Evolutionary conservation across 2,329 filamentous ascomycete genomes (phyloP), one percentile per base, ranked within the genome.

Genomic region (Cladosporium phlei): DNA sequence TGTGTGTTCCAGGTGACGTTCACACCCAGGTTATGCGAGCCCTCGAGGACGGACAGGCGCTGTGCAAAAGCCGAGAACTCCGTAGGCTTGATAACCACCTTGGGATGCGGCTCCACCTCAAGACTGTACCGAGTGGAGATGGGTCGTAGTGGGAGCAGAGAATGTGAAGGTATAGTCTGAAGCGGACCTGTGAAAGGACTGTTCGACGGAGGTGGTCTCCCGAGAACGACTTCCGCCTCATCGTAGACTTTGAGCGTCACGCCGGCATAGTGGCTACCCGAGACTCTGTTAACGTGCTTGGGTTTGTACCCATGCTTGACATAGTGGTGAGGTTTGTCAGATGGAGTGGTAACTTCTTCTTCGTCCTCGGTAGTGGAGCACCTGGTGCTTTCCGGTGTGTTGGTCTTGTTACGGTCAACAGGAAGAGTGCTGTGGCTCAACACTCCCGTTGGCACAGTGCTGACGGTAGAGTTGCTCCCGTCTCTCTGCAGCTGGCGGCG

Each of bases 81-180:
- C 1, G 52, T 47, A 12, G 45, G 45, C 10, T 47, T 47, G 20
- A 48, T 44, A 7, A 48, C 46, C 5, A 42, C 19, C 9, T 47
- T 47, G 3, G 28, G 21, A 4, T 17, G 25, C 7, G 32, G 24
- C 5, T 17, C 16, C 7, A 9, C 16, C 32, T 34, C 21, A 16
- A 45, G 6, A 24, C 32, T 35, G 16, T 25, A 14, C 3, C 24
- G 24, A 28, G 11, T 9, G 17, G 42, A 28, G 3, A 12, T 10
- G 6, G 32, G 22, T 22, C 32, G 12, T 12, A 49, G 21, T 5
- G 55, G 49, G 16, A 61, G 47, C 2, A 48, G 27, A 11, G 52
- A 50, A 28, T 60, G 52, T 14, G 55, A 59, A 6, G 51, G 56
- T n/a, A 60, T 60, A 5, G 58, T 57, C 42, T 53, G 50, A 6